Base-by-base conservation (phyloP, 495 filamentous ascomycete species). In the Corynascus novoguineensis region DNA sequence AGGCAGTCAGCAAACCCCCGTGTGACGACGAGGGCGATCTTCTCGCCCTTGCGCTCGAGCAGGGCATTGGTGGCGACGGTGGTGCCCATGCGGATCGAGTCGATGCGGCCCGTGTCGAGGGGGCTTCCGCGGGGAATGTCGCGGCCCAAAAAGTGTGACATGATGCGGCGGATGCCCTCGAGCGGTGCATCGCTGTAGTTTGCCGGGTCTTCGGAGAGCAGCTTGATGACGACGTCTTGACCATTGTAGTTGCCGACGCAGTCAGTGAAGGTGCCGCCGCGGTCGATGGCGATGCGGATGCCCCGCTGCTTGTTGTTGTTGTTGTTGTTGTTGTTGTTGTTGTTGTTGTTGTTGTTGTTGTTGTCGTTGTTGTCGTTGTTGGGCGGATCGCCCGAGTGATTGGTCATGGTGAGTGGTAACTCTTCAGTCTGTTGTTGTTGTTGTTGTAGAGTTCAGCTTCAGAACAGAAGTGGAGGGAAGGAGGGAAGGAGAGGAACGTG, bases 1-100 rank as follows among this genome's bases (percentile, higher is more conserved):
- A 97, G 78, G 59, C 92, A 90, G 71, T 98, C 93, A 48, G 84
- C 86, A 73, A 98, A 98, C 0, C 93, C 93, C 67, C 89, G 87
- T 2, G 95, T 97, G 10, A 95, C 90, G 21, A 97, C 81, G 63
- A 98, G 79, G 3, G 86, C 93, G 57, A 95, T 95, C 62, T 83
- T 84, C 71, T 96, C 93, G 6, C 93, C 93, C 71, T 97, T 98
- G 55, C 93, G 74, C 71, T 98, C 95, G 1, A 98, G 77, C 54
- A 98, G 71, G 0, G 89, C 89, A 68, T 95, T 95, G 14, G 89
- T 95, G 0, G 89, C 89, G 25, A 95, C 89, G 3, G 89, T 95
- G 19, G 89, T 95, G 28, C 89, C 89, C 89, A 95, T 92, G 48
- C 89, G 85, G 53, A 93, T 88, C 38, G 85, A 88, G 51, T 90